Base-by-base conservation (phyloP, 2,329 filamentous ascomycete genomes). In the Aspergillus sp. region DNA sequence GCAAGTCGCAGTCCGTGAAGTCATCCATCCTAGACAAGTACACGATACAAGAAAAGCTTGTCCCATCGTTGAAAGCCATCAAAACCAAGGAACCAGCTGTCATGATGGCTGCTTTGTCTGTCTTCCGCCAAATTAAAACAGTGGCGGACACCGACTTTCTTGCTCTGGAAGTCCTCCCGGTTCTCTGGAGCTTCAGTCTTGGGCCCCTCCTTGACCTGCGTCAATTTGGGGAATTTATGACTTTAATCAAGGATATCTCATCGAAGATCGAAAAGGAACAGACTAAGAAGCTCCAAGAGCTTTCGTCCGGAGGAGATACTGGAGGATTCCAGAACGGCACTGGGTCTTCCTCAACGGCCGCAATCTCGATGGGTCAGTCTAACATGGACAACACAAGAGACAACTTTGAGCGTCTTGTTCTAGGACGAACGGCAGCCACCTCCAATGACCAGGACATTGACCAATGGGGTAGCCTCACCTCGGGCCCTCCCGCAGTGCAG, bases 31-130 rank as follows among this genome's bases (percentile, higher is more conserved):
- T 99, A 27, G 95, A 99, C 79, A 98, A 98, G 75, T 98, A 95
- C 72, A 98, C 95, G 0, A 94, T 99, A 79, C 95, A 99, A 74
- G 95, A 99, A 73, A 98, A 97, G 80, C 90, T 99, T 36, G 86
- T 98, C 0, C 95, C 95, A 0, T 80, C 98, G 4, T 83, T 99
- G 62, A 92, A 91, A 71, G 92, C 84, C 2, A 98, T 99, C 79
- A 98, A 96, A 77, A 99, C 95, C 0, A 98, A 96, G 73, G 95
- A 99, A 74, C 95, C 95, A 0, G 93, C 92, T 7, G 95, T 99
- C 8, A 98, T 98, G 91, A 90, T 98, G 82, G 93, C 94, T 5
- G 90, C 92, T 0, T 81, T 98, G 36, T 89, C 88, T 58, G 92
- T 97, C 1, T 87, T 98, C 65, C 86, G 86, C 53, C 90, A 96